Percentiles rank a stretch among this genome's conserved stretches.
Conservation (phyloP, 768 basidiomycete genomes). For the Mycena vitilis region DNA sequence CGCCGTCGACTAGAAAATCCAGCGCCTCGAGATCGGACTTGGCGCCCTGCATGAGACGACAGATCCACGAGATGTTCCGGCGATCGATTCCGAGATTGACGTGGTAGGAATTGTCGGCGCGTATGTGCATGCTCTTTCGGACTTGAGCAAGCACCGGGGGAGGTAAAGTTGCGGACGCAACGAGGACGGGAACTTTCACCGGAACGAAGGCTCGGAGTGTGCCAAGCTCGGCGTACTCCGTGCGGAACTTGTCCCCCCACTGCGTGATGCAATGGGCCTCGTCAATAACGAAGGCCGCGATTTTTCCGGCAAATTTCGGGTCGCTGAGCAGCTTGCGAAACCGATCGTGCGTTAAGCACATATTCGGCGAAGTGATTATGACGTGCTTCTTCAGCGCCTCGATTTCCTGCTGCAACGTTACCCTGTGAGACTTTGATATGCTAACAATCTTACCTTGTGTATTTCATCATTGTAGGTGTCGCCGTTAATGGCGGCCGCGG, state of each 20-base stretch:
- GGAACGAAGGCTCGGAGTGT: conserved; percentile 2
- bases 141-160: background rate
- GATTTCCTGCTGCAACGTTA: conserved; percentile 5
- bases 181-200: background rate
- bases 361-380: conserved; percentile 39
- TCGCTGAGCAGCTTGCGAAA: conserved; percentile 31
- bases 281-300: conserved; percentile 39
- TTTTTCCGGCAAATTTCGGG: background rate
- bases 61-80: background rate
- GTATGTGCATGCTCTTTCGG: background rate
- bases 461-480: conserved; percentile 28
- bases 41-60: background rate
- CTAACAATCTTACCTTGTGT: background rate
- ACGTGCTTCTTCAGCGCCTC: conserved; percentile 30
- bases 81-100: conserved; percentile 3
- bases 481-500: conserved; percentile 33
- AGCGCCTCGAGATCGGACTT: background rate
- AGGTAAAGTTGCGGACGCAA: background rate
- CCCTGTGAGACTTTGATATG: background rate
- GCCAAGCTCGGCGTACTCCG: background rate
- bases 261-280: conserved; percentile 44
- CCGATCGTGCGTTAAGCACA: conserved; percentile 29
- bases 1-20: background rate
- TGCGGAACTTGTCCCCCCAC: background rate
- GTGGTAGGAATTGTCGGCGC: background rate